Base-by-base conservation (phyloP, 208 protist species). In the Baffinella frigidus region DNA sequence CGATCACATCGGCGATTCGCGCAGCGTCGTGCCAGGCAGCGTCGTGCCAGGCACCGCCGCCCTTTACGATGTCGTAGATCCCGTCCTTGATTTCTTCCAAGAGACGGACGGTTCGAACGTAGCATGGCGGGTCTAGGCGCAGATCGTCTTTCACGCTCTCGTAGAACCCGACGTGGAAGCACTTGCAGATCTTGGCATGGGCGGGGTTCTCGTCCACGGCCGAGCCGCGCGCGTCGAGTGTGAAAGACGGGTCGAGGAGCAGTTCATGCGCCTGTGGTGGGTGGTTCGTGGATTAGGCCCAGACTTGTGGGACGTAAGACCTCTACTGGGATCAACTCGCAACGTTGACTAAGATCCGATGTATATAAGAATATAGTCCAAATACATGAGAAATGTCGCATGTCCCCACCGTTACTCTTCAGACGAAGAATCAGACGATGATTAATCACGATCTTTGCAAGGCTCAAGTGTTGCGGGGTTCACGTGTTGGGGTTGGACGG, bases 221-320 rank as follows among this genome's bases (percentile, higher is more conserved):
- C 17, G 27, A 33, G 9, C 80, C 80, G 17, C 61, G 20, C 14
- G 27, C 51, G 39, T 87, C 44, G 48, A 87, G 48, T 43, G 51
- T 87, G 80, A 87, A 87, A 33, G 51, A 62, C 14, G 39, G 39
- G 39, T 87, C 80, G 44, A 87, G 39, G 30, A 87, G 48, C 20
- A 87, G 80, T 43, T 87, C 80, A 33, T 87, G 80, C 51, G 80
- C 80, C 44, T n/a, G n/a, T n/a, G n/a, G n/a, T n/a, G n/a, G n/a
- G n/a, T n/a, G n/a, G n/a, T n/a, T n/a, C n/a, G n/a, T n/a, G n/a
- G n/a, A n/a, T n/a, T n/a, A n/a, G n/a, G n/a, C n/a, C n/a, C n/a
- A n/a, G n/a, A n/a, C n/a, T n/a, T n/a, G n/a, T n/a, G n/a, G n/a
- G n/a, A n/a, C n/a, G n/a, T n/a, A n/a, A n/a, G n/a, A n/a, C n/a